Conservation (phyloP, 352 stramenopile genomes). For the Aphanomyces astaci region DNA sequence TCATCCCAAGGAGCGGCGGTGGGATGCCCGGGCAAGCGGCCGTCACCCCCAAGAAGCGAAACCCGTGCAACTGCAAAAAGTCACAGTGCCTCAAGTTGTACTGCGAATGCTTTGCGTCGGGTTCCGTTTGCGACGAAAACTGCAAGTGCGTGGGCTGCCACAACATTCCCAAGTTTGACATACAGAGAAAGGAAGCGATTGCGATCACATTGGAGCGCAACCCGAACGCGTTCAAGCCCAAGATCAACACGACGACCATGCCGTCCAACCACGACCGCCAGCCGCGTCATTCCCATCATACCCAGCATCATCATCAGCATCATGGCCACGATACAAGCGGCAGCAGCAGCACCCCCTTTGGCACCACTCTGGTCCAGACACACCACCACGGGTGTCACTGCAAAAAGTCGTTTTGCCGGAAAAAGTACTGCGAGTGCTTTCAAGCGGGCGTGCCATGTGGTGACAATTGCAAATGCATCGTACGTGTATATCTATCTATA, state of each 20-base stretch:
- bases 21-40: too few species aligned
- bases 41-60: constrained; percentile 37
- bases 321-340: too few species aligned
- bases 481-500: too few species aligned
- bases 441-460: constrained; percentile 81
- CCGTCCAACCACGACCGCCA: too few species aligned
- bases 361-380: too few species aligned
- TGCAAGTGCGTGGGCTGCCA: constrained; percentile 91
- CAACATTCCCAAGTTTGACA: constrained; percentile 78
- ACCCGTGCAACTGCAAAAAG: constrained; percentile 95
- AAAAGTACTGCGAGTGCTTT: constrained; percentile 98
- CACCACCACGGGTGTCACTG: constrained; percentile 96
- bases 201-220: constrained; percentile 87
- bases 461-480: constrained; percentile 85
- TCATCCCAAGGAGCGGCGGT: too few species aligned
- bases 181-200: constrained; percentile 77
- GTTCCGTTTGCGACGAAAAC: constrained; percentile 84
- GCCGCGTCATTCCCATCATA: too few species aligned
- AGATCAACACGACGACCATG: constrained; percentile 68
- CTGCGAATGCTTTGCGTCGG: constrained; percentile 94
- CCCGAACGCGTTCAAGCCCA: constrained; percentile 93
- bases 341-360: too few species aligned
- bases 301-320: too few species aligned
- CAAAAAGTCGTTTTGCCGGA: constrained; percentile 94
- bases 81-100: constrained; percentile 97